A percentile compares a stretch with the other conserved stretches of the same genome.
Conservation (phyloP, 331 rosid species). For the Cydonia oblonga region DNA sequence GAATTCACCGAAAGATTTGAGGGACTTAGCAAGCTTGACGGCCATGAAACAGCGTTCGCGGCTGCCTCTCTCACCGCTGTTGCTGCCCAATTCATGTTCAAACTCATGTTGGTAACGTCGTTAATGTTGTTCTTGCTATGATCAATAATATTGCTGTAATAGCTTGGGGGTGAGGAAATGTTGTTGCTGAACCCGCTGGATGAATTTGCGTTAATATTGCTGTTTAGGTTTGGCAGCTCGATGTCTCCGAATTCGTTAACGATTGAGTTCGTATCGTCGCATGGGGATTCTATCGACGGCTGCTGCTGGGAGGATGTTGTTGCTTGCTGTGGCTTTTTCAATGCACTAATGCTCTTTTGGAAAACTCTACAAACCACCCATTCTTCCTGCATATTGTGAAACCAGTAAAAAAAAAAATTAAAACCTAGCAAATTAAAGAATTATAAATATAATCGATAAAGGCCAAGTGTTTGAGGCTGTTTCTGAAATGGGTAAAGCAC, state of each 20-base stretch:
- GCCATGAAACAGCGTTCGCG: slow-evolving; percentile 33
- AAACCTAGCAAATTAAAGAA: background rate
- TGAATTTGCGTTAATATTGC: slow-evolving; percentile 22
- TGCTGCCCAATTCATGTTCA: slow-evolving; percentile 38
- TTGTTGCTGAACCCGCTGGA: slow-evolving; percentile 25
- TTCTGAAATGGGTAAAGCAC: too few species aligned
- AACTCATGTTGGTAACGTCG: slow-evolving; percentile 23
- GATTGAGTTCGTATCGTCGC: slow-evolving; percentile 51
- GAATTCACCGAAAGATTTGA: slow-evolving; percentile 55
- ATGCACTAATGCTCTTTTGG: slow-evolving; percentile 2
- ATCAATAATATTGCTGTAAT: slow-evolving; percentile 4
- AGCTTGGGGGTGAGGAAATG: slow-evolving; percentile 19
- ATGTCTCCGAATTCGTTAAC: slow-evolving; percentile 62
- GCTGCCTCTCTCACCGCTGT: slow-evolving; percentile 24
- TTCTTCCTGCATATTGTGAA: slow-evolving; percentile 44
- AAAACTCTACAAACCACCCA: slow-evolving; percentile 72
- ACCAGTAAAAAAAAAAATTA: background rate
- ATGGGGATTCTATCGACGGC: slow-evolving; percentile 50
- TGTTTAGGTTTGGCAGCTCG: slow-evolving; percentile 45
- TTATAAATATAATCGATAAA: background rate
- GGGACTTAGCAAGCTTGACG: slow-evolving; percentile 36
- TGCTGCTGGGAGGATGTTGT: slow-evolving; percentile 24
- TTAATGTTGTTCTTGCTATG: background rate
- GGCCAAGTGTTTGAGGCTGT: background rate
- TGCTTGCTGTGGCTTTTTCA: slow-evolving; percentile 46